Evolutionary conservation across 306 rosid species (phyloP).

Genomic region (Vigna reflexopilosa): DNA sequence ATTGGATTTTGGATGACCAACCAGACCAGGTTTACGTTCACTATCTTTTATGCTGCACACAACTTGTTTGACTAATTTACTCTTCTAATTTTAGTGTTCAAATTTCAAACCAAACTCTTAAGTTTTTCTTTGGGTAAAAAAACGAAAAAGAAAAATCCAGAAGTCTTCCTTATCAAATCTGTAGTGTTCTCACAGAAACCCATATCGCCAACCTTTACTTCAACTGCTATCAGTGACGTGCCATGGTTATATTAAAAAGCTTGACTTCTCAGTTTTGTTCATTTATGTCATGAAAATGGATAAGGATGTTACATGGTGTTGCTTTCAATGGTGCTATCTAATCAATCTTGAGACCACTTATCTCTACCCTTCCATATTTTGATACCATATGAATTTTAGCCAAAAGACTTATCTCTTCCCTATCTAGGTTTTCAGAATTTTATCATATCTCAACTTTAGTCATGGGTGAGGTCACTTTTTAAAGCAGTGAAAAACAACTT

Average conservation of each 20-base stretch:
- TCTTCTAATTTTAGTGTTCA: not conserved
- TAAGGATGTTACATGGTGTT: not conserved
- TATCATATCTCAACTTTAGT: constrained; percentile 14
- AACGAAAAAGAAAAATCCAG: too few species aligned
- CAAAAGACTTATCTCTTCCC: not conserved
- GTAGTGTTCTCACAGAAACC: not conserved
- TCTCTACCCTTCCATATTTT: not conserved
- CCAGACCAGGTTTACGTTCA: not conserved
- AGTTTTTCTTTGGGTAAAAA: not conserved
- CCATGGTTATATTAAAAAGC: not conserved
- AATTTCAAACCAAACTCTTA: constrained; percentile 24
- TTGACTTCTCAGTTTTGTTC: not conserved
- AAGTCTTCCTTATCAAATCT: constrained; percentile 35
- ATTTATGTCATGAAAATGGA: constrained; percentile 3
- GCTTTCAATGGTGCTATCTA: not conserved
- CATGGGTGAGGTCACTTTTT: not conserved
- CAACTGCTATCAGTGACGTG: not conserved
- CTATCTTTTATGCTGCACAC: not conserved
- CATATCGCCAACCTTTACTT: not conserved
- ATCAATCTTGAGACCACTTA: not conserved
- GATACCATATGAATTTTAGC: not conserved
- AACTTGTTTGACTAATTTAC: constrained; percentile 5
- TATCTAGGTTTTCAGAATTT: not conserved
- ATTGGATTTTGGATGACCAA: not conserved
- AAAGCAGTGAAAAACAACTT: too few species aligned